phyloP scores from a whole-genome alignment of 495 filamentous ascomycete species.

The Parathielavia hyrcaniae region DNA sequence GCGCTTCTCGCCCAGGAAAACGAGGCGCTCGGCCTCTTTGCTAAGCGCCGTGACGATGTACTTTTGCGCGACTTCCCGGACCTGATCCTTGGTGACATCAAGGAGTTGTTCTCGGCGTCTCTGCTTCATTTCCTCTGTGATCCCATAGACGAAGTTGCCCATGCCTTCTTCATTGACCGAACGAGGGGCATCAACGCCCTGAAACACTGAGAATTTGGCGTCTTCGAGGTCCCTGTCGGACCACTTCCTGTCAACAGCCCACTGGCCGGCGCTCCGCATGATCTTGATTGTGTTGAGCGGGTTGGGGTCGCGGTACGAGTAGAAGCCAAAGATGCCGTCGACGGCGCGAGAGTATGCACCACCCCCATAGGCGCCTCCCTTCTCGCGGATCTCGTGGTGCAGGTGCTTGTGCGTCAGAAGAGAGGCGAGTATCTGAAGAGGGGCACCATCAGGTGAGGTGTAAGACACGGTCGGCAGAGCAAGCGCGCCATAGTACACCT shows the following conservation, averaged over 20 bases:
- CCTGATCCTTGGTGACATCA: slow-evolving; percentile 75
- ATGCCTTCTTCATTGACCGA: slow-evolving; percentile 86
- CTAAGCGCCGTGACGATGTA: slow-evolving; percentile 69
- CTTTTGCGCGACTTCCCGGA: slow-evolving; percentile 71
- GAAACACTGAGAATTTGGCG: slow-evolving; percentile 91
- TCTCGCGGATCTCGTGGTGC: slow-evolving; percentile 96
- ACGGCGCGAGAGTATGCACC: slow-evolving; percentile 74
- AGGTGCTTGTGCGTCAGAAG: slow-evolving; percentile 96
- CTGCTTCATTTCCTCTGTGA: slow-evolving; percentile 87
- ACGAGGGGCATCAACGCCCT: slow-evolving; percentile 86
- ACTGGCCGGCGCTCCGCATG: slow-evolving; percentile 75
- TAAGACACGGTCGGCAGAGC: slow-evolving; percentile 83
- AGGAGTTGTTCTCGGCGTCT: slow-evolving; percentile 76
- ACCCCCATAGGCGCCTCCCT: slow-evolving; percentile 93
- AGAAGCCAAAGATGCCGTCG: slow-evolving; percentile 85
- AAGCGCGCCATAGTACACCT: slow-evolving; percentile 86
- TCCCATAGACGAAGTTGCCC: slow-evolving; percentile 72
- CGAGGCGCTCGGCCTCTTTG: slow-evolving; percentile 47
- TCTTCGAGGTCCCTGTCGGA: slow-evolving; percentile 84
- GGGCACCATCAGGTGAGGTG: slow-evolving; percentile 62
- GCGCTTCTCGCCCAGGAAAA: slow-evolving; percentile 79
- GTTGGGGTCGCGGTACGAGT: slow-evolving; percentile 96
- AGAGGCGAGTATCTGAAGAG: slow-evolving; percentile 81
- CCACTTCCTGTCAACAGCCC: slow-evolving; percentile 81
- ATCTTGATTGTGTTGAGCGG: slow-evolving; percentile 80